A percentile compares a stretch with the other conserved stretches of the same genome.
Conservation (phyloP, 768 basidiomycete species). For the Boletus edulis region DNA sequence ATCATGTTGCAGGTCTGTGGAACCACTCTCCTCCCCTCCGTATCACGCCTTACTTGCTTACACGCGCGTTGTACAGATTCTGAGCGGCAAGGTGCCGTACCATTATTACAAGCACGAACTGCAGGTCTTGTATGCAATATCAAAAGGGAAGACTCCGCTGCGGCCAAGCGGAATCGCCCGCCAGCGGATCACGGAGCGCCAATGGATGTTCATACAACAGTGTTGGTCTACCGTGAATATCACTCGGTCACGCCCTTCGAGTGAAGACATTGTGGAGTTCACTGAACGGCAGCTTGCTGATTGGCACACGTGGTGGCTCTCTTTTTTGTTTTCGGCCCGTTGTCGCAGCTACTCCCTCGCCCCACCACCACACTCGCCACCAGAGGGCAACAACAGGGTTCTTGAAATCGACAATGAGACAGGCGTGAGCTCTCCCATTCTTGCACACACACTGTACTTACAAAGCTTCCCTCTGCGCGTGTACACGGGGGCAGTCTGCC, state of each 20-base stretch:
- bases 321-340: no score
- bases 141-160: not conserved
- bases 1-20: constrained; percentile 16
- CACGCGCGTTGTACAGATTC: not conserved
- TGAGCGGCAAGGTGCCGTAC: constrained; percentile 17
- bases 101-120: constrained; percentile 7
- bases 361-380: no score
- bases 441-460: no score
- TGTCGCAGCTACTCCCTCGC: no score
- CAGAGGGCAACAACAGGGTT: no score
- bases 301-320: not conserved
- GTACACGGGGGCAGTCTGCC: no score
- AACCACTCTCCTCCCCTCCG: not conserved
- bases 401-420: no score
- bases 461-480: no score
- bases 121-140: constrained; percentile 10
- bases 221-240: constrained; percentile 25
- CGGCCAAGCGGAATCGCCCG: not conserved
- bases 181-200: not conserved
- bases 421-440: no score
- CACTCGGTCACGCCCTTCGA: no score
- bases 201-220: constrained; percentile 12
- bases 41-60: no score
- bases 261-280: no score
- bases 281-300: not conserved